These are phyloP conservation scores for Clarireedia paspali DNA, from an alignment of 2,329 filamentous ascomycete species.

Conservation along the genomic window DNA sequence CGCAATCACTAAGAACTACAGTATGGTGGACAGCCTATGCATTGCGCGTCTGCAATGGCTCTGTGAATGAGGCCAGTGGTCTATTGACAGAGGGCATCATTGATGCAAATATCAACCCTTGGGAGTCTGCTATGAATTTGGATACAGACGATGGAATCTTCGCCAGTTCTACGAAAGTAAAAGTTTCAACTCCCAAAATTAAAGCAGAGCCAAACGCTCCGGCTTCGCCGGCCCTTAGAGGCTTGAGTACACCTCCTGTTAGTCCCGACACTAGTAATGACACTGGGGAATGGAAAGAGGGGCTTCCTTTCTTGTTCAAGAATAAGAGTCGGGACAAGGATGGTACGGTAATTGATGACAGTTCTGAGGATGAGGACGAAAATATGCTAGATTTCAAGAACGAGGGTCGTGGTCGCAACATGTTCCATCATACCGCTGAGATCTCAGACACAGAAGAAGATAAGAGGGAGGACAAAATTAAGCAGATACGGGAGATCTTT, in stretches of 20 bases:
- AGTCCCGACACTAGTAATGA: no score
- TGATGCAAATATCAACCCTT: neutral
- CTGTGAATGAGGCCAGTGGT: neutral
- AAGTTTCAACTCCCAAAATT: no score
- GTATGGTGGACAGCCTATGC: conserved; percentile 1
- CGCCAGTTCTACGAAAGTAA: neutral
- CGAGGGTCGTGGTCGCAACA: neutral
- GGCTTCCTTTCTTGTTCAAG: no score
- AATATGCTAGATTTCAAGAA: neutral
- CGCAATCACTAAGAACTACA: neutral
- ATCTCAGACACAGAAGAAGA: neutral
- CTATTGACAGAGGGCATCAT: neutral
- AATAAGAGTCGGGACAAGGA: no score
- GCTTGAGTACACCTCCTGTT: no score
- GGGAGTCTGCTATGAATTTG: neutral
- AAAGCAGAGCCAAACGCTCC: no score
- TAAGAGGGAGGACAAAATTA: neutral
- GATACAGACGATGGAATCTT: neutral
- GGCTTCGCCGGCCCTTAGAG: no score
- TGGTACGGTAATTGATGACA: no score
- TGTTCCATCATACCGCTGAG: neutral
- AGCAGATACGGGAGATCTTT: neutral
- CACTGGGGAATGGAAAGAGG: no score
- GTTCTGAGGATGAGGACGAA: no score
- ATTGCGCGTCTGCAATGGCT: neutral